These are phyloP conservation scores for Kregervanrija delftensis DNA, from an alignment of 805 yeast species.

Conservation along the genomic window DNA sequence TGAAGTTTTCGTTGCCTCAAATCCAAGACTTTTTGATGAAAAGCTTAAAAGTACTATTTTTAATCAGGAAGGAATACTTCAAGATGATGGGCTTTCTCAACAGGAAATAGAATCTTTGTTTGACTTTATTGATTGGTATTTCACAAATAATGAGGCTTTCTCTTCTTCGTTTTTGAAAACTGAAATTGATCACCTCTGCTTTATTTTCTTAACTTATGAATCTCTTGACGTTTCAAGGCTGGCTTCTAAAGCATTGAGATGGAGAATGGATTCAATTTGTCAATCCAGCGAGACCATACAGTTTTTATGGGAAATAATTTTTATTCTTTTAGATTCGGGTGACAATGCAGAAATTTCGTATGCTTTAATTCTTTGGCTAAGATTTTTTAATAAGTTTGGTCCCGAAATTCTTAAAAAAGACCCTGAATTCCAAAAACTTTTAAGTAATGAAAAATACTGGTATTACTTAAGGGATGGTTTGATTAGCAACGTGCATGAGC, in stretches of 20 bases:
- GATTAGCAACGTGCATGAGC: constrained; percentile 52
- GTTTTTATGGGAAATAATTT: constrained; percentile 41
- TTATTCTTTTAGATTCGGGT: constrained; percentile 26
- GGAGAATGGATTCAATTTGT: constrained; percentile 41
- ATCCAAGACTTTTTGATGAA: constrained; percentile 14
- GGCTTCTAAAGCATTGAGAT: constrained; percentile 40
- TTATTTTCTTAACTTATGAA: constrained; percentile 30
- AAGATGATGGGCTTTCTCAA: constrained; percentile 3
- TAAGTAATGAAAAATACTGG: constrained; percentile 45
- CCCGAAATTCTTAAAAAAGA: constrained; percentile 6
- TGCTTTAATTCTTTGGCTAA: constrained; percentile 49
- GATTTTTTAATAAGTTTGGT: constrained; percentile 34
- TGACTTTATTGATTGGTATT: constrained; percentile 32
- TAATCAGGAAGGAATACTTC: not conserved
- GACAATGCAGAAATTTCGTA: constrained; percentile 27
- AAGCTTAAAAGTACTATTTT: not conserved
- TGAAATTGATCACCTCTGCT: constrained; percentile 23
- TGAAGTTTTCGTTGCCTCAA: constrained; percentile 2
- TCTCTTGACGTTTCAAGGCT: constrained; percentile 31
- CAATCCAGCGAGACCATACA: constrained; percentile 16
- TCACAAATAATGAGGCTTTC: constrained; percentile 19
- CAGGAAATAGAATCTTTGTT: constrained; percentile 18
- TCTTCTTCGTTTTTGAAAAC: not conserved
- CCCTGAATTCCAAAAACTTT: constrained; percentile 23
- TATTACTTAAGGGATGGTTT: constrained; percentile 46